These are phyloP conservation scores for Schwanniomyces polymorphus DNA, from an alignment of 805 yeast genomes.

Conservation along the genomic window DNA sequence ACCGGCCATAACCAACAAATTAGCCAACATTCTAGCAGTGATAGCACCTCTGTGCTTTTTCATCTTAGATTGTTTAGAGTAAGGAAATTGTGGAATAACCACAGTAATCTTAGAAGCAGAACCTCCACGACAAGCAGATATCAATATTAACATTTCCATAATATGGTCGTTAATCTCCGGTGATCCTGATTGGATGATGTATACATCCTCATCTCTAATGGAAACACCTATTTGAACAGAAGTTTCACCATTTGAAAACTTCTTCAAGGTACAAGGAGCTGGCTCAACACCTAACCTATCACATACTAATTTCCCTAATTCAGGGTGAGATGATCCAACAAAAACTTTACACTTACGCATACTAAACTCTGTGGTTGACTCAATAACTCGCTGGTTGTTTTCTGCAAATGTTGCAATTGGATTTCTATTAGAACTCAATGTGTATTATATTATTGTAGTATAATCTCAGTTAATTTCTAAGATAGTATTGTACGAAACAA, in stretches of 20 bases:
- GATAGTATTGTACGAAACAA: not conserved
- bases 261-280: constrained; percentile 87
- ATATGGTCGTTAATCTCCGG: constrained; percentile 88
- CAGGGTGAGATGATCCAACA: constrained; percentile 96
- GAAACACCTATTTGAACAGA: constrained; percentile 93
- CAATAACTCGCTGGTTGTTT: not conserved
- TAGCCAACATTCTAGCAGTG: constrained; percentile 97
- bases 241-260: constrained; percentile 97
- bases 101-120: constrained; percentile 97
- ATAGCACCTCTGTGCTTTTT: constrained; percentile 98
- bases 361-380: constrained; percentile 1
- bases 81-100: constrained; percentile 96
- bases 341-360: constrained; percentile 98
- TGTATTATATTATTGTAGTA: not conserved
- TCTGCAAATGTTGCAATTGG: constrained; percentile 1
- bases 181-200: constrained; percentile 86
- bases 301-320: constrained; percentile 87
- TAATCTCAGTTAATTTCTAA: not conserved
- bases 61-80: constrained; percentile 97
- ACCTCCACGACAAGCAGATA: constrained; percentile 96
- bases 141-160: constrained; percentile 91
- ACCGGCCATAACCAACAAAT: constrained; percentile 94
- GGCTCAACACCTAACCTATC: constrained; percentile 88
- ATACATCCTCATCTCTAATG: constrained; percentile 95
- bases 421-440: constrained; percentile 2